Evolutionary conservation across 2,329 filamentous ascomycete species (phyloP), one percentile per base, ranked within the genome.

Genomic region (Aureobasidium leucospermi): DNA sequence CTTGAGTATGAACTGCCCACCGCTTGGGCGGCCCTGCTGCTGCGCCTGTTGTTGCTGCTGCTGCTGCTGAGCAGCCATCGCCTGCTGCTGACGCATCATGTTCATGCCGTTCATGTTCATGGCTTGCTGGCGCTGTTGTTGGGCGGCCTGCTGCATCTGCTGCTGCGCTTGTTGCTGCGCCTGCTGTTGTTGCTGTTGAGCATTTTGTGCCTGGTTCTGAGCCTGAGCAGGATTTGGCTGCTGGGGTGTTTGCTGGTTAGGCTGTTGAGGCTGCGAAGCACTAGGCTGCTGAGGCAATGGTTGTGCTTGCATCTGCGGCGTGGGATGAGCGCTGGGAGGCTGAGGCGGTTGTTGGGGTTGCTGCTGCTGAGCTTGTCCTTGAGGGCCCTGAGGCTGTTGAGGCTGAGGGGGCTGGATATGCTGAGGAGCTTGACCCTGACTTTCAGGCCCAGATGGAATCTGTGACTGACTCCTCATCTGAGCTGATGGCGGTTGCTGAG

Each of bases 1-100:
- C 63, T 76, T 77, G 61, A 85, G 64, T 10, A 83, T 78, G 23
- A 77, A 76, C 19, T 74, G 68, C 29, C 76, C 76, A 60, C 73
- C 74, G 34, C 23, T 39, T 6, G 65, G 69, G 59, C 52, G 65
- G 63, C 62, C 66, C 62, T 65, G 67, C 31, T 64, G 63, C 45
- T 55, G 58, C 48, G 66, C 65, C 13, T 61, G 62, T 23, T 63
- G 60, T 29, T 63, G 59, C 36, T 66, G 65, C 34, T 63, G 63
- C 39, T 66, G 65, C 34, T 63, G 64, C 16, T 55, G 51, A 32
- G 38, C 38, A 42, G 38, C 38, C 51, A 55, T 55, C 6, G 51
- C 51, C 38, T 66, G 65, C 42, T 63, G 71, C 29, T 71, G 69
- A 36, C 39, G 55, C 38, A 60, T 58, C 38, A 62, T 63, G 59